Evolutionary conservation across 1,139 yeast genomes (phyloP), one percentile per base, ranked within the genome.

Genomic region (Yamadazyma oceani): DNA sequence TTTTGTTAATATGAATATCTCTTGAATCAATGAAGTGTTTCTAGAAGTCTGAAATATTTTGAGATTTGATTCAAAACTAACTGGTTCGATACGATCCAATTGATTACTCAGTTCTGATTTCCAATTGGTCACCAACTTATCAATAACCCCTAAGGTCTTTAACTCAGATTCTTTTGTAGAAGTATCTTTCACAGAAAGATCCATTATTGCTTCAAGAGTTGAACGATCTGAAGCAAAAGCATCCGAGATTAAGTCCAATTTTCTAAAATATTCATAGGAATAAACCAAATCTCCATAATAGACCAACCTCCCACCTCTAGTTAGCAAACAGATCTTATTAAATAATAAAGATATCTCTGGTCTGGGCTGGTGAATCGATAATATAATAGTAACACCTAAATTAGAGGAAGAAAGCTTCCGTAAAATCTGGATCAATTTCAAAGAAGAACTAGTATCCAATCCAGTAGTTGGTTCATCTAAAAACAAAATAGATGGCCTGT

Each of bases 381-480:
- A 64, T 4, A 87, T 68, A 24, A 87, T 71, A 0, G 94, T 85
- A 31, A 89, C 74, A 0, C 94, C 92, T 35, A 57, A 59, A 38
- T 70, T 73, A 0, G 69, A 63, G 3, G 68, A 60, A 13, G 78
- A 71, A 23, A 73, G 61, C 44, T 75, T 73, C 46, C 78, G 76
- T 42, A 88, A 68, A 0, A 86, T 78, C 39, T 73, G 68, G n/a
- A 86, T 75, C 33, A 87, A 64, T 42, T 80, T 66, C 47, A 71
- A 77, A 0, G 95, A 89, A 9, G 89, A 80, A 38, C 81, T 79
- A 2, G 95, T 83, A 56, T 88, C 96, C 24, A 88, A 64, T 0
- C 96, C 96, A 0, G 96, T 86, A 0, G 96, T 88, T 2, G 96
- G 95, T 52, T 88, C 96, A 56, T 88, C 96, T 32, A 88, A 62